Percentiles rank a stretch among this genome's conserved stretches.
Evolutionary conservation across 768 basidiomycete genomes (phyloP).

Genomic region (Rickenella mellea): DNA sequence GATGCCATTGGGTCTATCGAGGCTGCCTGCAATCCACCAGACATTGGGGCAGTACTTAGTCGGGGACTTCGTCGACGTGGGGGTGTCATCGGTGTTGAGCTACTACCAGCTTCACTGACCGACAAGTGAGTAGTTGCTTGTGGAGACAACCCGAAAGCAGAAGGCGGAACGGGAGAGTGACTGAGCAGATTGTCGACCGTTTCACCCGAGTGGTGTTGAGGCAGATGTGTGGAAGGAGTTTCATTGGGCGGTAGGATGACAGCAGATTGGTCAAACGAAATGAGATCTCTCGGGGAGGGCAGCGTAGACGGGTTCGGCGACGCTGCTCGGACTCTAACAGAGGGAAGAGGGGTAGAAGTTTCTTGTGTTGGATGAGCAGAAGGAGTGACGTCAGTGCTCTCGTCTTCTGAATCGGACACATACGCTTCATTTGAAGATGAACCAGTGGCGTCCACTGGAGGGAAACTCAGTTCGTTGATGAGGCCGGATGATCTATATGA

Average conservation of each 20-base stretch:
- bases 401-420: no score
- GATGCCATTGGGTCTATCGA: background rate
- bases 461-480: background rate
- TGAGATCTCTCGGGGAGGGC: no score
- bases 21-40: background rate
- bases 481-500: conserved; percentile 6
- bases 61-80: background rate
- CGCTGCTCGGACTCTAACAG: no score
- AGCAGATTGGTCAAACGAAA: conserved; percentile 33
- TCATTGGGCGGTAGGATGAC: conserved; percentile 12
- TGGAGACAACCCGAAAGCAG: no score
- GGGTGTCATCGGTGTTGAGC: background rate
- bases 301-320: no score
- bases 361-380: no score
- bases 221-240: no score
- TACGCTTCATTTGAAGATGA: background rate
- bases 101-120: no score
- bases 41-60: background rate
- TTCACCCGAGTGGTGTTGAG: background rate
- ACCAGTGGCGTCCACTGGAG: background rate
- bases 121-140: no score
- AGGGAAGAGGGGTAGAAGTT: no score
- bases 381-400: no score
- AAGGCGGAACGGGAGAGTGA: conserved; percentile 11
- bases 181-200: conserved; percentile 16